Conservation (phyloP, 169 alveolate genomes). For the Cryptosporidium sp. region DNA sequence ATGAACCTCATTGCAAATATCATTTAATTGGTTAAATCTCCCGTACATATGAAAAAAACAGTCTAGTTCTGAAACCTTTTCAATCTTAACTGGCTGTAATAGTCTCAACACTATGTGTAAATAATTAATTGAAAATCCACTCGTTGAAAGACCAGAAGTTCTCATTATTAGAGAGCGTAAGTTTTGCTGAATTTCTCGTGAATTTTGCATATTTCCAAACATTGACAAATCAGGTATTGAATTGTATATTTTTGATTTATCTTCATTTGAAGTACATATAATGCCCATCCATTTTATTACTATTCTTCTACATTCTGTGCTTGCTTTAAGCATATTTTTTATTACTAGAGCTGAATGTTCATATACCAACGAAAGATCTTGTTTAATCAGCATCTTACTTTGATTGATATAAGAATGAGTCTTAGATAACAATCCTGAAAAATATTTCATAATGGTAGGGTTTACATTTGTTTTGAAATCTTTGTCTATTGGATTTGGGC, state of each 20-base stretch:
- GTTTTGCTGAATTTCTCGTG: conserved; percentile 30
- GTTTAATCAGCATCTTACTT: conserved; percentile 63
- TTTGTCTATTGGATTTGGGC: conserved; percentile 80
- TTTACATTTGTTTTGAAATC: conserved; percentile 78
- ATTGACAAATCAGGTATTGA: conserved; percentile 57
- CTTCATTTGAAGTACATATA: conserved; percentile 79
- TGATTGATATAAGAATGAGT: conserved; percentile 68
- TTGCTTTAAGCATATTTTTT: conserved; percentile 77
- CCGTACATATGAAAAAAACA: conserved; percentile 28
- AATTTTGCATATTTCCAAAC: conserved; percentile 37
- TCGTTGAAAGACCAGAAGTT: conserved; percentile 61
- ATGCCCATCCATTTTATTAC: conserved; percentile 79
- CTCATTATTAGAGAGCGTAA: conserved; percentile 50
- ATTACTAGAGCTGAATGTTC: conserved; percentile 78
- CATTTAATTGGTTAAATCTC: conserved; percentile 1
- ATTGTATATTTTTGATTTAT: conserved; percentile 76
- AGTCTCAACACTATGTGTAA: conserved; percentile 72
- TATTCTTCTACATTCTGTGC: conserved; percentile 77
- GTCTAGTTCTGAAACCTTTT: conserved; percentile 72
- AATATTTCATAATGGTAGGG: conserved; percentile 55
- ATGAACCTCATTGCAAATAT: conserved; percentile 25
- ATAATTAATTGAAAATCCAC: conserved; percentile 77
- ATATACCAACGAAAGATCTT: conserved; percentile 78
- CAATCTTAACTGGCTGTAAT: conserved; percentile 77
- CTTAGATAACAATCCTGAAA: conserved; percentile 72